Evolutionary conservation across 805 yeast species (phyloP).

Genomic region (Metschnikowia arizonensis): DNA sequence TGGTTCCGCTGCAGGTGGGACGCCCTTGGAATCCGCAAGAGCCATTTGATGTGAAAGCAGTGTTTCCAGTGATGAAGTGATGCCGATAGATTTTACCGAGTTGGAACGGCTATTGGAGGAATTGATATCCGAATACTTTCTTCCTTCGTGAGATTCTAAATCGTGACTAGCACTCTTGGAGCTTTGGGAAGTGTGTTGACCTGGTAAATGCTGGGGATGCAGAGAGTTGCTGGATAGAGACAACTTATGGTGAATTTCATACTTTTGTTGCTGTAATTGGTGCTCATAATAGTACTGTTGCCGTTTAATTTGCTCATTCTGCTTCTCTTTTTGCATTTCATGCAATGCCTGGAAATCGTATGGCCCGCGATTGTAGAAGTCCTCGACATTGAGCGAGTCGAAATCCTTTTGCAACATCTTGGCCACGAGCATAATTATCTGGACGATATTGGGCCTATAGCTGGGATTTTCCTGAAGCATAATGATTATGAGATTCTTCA

Average conservation of each 20-base stretch:
- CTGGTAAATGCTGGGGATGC: conserved; percentile 9
- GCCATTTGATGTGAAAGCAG: background rate
- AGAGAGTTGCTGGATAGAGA: conserved; percentile 14
- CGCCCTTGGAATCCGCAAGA: background rate
- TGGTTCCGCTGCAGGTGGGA: background rate
- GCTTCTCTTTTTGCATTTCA: conserved; percentile 43
- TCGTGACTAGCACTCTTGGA: conserved; percentile 3
- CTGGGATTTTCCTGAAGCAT: conserved; percentile 81
- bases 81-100: conserved; percentile 1
- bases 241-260: conserved; percentile 18
- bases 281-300: conserved; percentile 41
- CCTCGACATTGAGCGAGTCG: conserved; percentile 30
- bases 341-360: conserved; percentile 55
- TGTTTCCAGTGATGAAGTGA: background rate
- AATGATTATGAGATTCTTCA: conserved; percentile 71
- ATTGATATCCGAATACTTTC: background rate
- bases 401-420: conserved; percentile 43
- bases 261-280: conserved; percentile 29
- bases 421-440: conserved; percentile 63
- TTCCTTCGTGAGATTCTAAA: background rate
- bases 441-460: conserved; percentile 82
- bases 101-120: conserved; percentile 1
- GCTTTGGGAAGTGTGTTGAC: conserved; percentile 7
- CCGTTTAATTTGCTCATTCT: conserved; percentile 31
- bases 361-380: conserved; percentile 48